Evolutionary conservation across 202 grass and related monocot genomes (phyloP).

Genomic region (Setaria italica): DNA sequence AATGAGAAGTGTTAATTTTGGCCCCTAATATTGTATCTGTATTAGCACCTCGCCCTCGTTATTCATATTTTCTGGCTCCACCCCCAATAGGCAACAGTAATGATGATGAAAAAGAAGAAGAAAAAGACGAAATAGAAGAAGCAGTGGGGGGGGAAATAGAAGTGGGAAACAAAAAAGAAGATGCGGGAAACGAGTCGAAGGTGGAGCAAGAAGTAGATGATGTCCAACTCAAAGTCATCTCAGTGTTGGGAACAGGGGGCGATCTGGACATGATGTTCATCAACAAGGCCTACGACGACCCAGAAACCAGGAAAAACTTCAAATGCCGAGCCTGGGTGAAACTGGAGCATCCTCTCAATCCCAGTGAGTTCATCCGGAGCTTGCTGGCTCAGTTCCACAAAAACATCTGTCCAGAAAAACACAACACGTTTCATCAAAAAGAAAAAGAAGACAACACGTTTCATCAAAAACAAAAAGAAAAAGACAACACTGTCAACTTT

Average conservation of each 20-base stretch:
- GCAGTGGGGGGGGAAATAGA: too few relatives aligned
- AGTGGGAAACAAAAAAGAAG: background rate
- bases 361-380: background rate
- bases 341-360: background rate
- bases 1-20: background rate
- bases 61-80: background rate
- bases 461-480: too few relatives aligned
- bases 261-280: background rate
- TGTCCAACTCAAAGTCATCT: background rate
- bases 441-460: too few relatives aligned
- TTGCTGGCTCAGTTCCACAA: background rate
- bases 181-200: background rate
- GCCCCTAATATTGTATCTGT: too few relatives aligned
- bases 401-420: background rate
- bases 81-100: background rate
- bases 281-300: background rate
- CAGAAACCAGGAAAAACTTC: background rate
- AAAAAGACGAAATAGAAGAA: background rate
- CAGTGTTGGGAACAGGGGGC: background rate
- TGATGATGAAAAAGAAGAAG: background rate
- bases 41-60: background rate
- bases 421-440: too few relatives aligned
- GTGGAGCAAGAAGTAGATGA: background rate
- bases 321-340: conserved; percentile 4
- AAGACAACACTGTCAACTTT: too few relatives aligned